These are phyloP conservation scores for Trametes cingulata DNA, from an alignment of 768 basidiomycete genomes.

Conservation along the genomic window DNA sequence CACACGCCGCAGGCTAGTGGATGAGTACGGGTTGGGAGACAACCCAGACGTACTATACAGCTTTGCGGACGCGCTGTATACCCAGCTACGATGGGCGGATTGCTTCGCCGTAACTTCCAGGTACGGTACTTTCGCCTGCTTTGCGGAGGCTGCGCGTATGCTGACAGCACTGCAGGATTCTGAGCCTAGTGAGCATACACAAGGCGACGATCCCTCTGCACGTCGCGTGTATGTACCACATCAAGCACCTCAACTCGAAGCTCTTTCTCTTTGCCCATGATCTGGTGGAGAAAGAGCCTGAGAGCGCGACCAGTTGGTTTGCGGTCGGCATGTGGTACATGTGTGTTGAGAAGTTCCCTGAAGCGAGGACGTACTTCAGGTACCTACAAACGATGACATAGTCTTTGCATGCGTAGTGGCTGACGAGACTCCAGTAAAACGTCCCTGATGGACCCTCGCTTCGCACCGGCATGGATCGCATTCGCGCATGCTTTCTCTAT, in stretches of 20 bases:
- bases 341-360: constrained; percentile 80
- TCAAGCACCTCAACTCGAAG: constrained; percentile 86
- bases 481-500: constrained; percentile 97
- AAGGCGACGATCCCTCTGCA: constrained; percentile 90
- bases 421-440: constrained; percentile 67
- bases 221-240: constrained; percentile 97
- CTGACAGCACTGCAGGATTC: constrained; percentile 57
- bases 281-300: constrained; percentile 91
- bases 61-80: constrained; percentile 26
- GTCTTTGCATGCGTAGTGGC: neutral
- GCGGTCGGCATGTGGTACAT: constrained; percentile 98
- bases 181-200: constrained; percentile 83
- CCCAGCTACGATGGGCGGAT: constrained; percentile 76
- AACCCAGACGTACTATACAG: constrained; percentile 91
- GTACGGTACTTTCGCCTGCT: constrained; percentile 41
- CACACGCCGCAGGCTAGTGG: constrained; percentile 75
- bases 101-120: constrained; percentile 86
- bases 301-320: constrained; percentile 95
- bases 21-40: constrained; percentile 82
- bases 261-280: constrained; percentile 97
- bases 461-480: constrained; percentile 95
- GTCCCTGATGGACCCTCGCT: constrained; percentile 93
- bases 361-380: constrained; percentile 96
- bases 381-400: constrained; percentile 34
- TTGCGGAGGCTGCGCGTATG: constrained; percentile 4